Evolutionary conservation across 1,284 basidiomycete genomes (phyloP).

Genomic region (Kwoniella shivajii): DNA sequence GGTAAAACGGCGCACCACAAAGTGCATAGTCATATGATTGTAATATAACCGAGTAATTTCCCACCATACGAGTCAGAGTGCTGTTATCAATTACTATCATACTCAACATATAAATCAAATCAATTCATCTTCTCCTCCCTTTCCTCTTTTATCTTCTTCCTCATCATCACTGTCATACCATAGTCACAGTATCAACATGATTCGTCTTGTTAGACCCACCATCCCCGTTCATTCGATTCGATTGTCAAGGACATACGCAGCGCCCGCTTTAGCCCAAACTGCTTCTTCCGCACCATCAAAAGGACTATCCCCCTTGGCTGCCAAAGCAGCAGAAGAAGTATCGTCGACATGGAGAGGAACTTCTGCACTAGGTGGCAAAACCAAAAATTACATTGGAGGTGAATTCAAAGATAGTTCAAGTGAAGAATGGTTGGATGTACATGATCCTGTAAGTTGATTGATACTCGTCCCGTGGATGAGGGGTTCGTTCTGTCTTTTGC

Average conservation of each 20-base stretch:
- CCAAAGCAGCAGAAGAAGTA: conserved; percentile 44
- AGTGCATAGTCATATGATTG: too few relatives aligned
- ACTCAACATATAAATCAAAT: background rate
- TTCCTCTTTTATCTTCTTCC: background rate
- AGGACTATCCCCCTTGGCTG: conserved; percentile 34
- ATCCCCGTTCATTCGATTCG: background rate
- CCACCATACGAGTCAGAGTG: too few relatives aligned
- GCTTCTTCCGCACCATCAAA: background rate
- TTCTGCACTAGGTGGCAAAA: conserved; percentile 74
- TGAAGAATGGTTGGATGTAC: conserved; percentile 76
- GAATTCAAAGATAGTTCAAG: conserved; percentile 76
- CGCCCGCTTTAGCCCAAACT: conserved; percentile 23
- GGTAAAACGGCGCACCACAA: background rate
- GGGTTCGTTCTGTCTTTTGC: background rate
- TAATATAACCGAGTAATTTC: conserved; percentile 12
- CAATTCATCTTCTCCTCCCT: background rate
- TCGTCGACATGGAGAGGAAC: conserved; percentile 74
- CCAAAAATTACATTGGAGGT: conserved; percentile 87
- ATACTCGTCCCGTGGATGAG: too few relatives aligned
- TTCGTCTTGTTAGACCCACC: background rate
- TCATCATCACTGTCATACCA: background rate
- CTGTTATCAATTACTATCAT: background rate
- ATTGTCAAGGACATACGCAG: conserved; percentile 26
- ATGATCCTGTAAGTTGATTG: conserved; percentile 78
- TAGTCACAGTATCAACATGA: conserved; percentile 1